These are phyloP conservation scores for Bryum argenteum DNA, from an alignment of 225 moss, liverwort and hornwort genomes.

Conservation along the genomic window DNA sequence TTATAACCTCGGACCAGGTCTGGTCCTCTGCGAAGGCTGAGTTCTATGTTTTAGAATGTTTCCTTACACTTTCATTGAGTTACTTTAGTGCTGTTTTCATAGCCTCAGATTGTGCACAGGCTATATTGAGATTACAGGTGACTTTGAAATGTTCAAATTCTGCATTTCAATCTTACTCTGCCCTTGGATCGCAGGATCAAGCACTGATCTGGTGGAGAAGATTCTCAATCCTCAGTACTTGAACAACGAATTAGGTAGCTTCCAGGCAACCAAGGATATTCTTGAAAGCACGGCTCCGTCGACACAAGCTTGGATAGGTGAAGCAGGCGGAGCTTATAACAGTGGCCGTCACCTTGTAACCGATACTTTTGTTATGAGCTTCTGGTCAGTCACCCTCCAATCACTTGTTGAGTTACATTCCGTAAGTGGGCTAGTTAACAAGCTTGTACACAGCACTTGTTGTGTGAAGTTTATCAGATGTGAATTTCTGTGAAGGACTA, in stretches of 20 bases:
- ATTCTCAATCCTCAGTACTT: constrained; percentile 54
- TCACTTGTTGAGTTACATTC: constrained; percentile 5
- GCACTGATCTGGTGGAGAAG: constrained; percentile 61
- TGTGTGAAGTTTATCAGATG: constrained; percentile 1
- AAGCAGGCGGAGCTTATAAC: constrained; percentile 92
- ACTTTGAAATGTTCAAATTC: constrained; percentile 3
- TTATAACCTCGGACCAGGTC: constrained; percentile 94
- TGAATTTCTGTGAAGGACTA: neutral
- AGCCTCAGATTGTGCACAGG: constrained; percentile 12
- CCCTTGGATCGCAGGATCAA: constrained; percentile 55
- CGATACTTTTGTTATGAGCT: constrained; percentile 82
- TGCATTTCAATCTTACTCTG: constrained; percentile 12
- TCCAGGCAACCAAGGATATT: constrained; percentile 55
- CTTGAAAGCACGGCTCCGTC: constrained; percentile 57
- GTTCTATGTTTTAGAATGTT: constrained; percentile 9
- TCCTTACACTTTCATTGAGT: constrained; percentile 5
- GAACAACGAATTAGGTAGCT: constrained; percentile 53
- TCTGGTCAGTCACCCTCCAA: constrained; percentile 62
- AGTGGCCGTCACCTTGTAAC: constrained; percentile 81
- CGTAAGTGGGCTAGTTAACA: neutral
- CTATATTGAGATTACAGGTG: constrained; percentile 11
- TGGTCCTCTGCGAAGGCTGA: constrained; percentile 29
- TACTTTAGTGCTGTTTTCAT: neutral
- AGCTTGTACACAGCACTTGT: neutral
- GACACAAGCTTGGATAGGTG: constrained; percentile 82